Percentiles rank a stretch among this genome's conserved stretches.
Evolutionary conservation across 257 asterid species (phyloP).

Genomic region (Capsicum chinense): DNA sequence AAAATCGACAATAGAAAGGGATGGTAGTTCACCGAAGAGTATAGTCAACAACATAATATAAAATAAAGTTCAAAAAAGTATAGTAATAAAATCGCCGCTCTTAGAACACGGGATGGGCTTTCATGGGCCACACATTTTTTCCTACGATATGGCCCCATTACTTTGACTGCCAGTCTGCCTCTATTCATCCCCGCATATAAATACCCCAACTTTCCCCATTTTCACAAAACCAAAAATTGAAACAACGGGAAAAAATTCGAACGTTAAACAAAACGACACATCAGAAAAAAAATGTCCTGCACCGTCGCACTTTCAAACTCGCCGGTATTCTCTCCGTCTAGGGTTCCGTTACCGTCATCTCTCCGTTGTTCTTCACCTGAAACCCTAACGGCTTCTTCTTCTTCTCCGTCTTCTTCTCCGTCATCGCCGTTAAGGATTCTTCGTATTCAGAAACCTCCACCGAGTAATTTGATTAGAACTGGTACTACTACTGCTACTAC

Average conservation of each 20-base stretch:
- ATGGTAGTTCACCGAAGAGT: neutral
- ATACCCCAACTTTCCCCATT: neutral
- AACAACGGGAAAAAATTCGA: constrained; percentile 28
- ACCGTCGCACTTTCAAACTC: constrained; percentile 66
- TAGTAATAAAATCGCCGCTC: constrained; percentile 25
- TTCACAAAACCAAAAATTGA: neutral
- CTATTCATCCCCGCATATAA: constrained; percentile 25
- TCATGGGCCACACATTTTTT: constrained; percentile 31
- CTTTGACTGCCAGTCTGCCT: constrained; percentile 24
- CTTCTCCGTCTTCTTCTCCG: constrained; percentile 48
- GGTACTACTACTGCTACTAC: constrained; percentile 37
- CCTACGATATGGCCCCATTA: constrained; percentile 9
- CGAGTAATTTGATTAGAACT: constrained; percentile 57
- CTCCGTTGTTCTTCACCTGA: constrained; percentile 39
- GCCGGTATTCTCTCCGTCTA: constrained; percentile 59
- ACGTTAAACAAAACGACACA: constrained; percentile 32
- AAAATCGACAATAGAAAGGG: neutral
- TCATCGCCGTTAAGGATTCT: constrained; percentile 61
- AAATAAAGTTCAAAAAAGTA: neutral
- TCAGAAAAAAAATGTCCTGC: constrained; percentile 41
- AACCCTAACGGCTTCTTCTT: constrained; percentile 36
- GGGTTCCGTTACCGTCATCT: constrained; percentile 35
- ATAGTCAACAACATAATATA: neutral
- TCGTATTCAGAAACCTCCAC: constrained; percentile 56
- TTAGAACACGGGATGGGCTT: constrained; percentile 43